Evolutionary conservation across 176 grass and related monocot species (phyloP), one percentile per base, ranked within the genome.

Genomic region (Oryza punctata): DNA sequence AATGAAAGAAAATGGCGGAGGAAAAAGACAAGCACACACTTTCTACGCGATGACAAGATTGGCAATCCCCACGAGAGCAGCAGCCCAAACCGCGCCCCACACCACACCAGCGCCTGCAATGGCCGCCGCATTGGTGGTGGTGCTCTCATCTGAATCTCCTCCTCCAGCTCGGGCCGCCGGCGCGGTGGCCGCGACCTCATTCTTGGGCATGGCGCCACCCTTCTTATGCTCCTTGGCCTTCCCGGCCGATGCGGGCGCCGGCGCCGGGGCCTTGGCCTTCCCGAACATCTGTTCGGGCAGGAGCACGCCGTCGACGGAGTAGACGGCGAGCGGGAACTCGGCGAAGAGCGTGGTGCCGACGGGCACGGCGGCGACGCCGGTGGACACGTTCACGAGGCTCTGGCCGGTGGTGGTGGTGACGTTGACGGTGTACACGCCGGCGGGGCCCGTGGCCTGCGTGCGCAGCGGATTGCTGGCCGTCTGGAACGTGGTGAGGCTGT

Each of bases 391-490:
- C 2, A 91, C 79, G 37, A 90, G 85, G 60, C 67, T 61, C 85
- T 91, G 89, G 76, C 26, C 86, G 15, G 61, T 77, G 11, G 75
- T 78, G 84, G 71, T 94, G 60, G 80, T 91, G 13, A 94, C 83
- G 71, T 94, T 91, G 71, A 94, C 60, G 3, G 67, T 87, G 85
- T 94, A 88, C 10, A 81, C 84, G 73, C 92, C 86, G 43, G 67
- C 76, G 50, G 65, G 70, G 38, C 89, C 89, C n/a, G 92, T 91
- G 10, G 89, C 89, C 80, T 94, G 87, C 13, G 92, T 94, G 65
- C 61, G 85, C 65, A 94, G 76, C 63, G 92, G 92, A 87, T 94
- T 94, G 84, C 92, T 94, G 7, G 76, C 67, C 24, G 89, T 94
- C 60, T 73, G 67, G 63, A 94, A 94, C 69, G 85, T 83, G 26